Conservation (phyloP, 179 eudicot genomes). For the Gypsophila paniculata region DNA sequence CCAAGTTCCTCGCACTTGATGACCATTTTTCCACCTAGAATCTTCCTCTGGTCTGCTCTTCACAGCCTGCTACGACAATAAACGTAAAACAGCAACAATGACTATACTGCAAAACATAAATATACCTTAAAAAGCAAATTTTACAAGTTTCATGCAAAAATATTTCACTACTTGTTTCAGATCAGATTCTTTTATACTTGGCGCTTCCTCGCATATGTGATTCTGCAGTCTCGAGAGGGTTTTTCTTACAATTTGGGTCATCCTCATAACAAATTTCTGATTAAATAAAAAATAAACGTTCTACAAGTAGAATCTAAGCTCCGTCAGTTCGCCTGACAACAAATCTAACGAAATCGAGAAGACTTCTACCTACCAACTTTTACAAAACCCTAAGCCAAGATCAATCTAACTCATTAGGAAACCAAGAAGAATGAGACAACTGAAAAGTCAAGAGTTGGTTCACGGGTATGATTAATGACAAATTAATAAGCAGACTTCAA, state of each 20-base stretch:
- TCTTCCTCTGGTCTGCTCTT: slow-evolving; percentile 33
- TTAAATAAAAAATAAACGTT: not conserved
- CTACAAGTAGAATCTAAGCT: not conserved
- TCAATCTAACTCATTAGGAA: not conserved
- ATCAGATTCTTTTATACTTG: not conserved
- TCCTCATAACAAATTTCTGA: slow-evolving; percentile 8
- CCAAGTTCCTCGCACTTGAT: slow-evolving; percentile 37
- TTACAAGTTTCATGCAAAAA: not conserved
- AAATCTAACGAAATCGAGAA: not conserved
- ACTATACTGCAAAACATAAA: not conserved
- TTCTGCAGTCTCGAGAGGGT: not conserved
- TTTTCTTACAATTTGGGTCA: not conserved
- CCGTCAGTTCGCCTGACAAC: not conserved
- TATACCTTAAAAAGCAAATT: not conserved
- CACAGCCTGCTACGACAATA: slow-evolving; percentile 28
- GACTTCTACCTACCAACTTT: not conserved
- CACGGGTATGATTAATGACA: not conserved
- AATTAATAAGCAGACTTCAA: not conserved
- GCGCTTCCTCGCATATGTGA: no score
- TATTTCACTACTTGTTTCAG: not conserved
- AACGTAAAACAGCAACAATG: not conserved
- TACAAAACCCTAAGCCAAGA: not conserved
- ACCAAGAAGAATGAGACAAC: slow-evolving; percentile 5
- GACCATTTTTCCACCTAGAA: slow-evolving; percentile 32
- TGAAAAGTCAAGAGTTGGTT: not conserved